A percentile compares a stretch with the other conserved stretches of the same genome.
phyloP scores from a whole-genome alignment of 106 monocot species.

The Triglochin maritima region DNA sequence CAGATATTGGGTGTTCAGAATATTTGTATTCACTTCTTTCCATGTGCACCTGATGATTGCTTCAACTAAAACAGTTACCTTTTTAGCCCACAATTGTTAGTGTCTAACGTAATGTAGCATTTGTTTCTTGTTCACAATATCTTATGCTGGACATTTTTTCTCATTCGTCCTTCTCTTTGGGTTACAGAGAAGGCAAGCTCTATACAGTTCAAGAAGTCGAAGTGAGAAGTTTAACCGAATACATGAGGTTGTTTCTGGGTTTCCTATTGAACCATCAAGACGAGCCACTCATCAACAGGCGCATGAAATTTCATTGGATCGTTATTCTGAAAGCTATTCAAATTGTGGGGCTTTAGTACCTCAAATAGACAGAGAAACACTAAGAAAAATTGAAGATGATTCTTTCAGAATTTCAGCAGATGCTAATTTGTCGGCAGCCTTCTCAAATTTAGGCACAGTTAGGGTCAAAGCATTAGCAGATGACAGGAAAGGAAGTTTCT shows the following conservation, averaged over 20 bases:
- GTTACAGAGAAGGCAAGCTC: slow-evolving; percentile 55
- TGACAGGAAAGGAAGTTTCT: too few species aligned
- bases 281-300: slow-evolving; percentile 22
- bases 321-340: slow-evolving; percentile 38
- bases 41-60: too few species aligned
- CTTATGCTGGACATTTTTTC: background rate
- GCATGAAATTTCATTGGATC: slow-evolving; percentile 26
- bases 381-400: slow-evolving; percentile 25
- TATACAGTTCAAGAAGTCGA: slow-evolving; percentile 42
- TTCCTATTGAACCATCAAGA: slow-evolving; percentile 64
- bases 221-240: slow-evolving; percentile 66
- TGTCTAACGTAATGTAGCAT: background rate
- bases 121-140: background rate
- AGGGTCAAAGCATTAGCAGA: background rate
- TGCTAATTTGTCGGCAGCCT: slow-evolving; percentile 23
- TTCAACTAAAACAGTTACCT: too few species aligned
- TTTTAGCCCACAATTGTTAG: too few species aligned
- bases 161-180: background rate
- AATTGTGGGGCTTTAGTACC: slow-evolving; percentile 71
- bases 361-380: slow-evolving; percentile 30
- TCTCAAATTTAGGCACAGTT: slow-evolving; percentile 8
- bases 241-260: slow-evolving; percentile 54
- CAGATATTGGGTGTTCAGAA: too few species aligned
- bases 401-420: slow-evolving; percentile 20
- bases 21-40: too few species aligned